phyloP scores from a whole-genome alignment of 176 grass and related monocot genomes.

The Carex pumila region DNA sequence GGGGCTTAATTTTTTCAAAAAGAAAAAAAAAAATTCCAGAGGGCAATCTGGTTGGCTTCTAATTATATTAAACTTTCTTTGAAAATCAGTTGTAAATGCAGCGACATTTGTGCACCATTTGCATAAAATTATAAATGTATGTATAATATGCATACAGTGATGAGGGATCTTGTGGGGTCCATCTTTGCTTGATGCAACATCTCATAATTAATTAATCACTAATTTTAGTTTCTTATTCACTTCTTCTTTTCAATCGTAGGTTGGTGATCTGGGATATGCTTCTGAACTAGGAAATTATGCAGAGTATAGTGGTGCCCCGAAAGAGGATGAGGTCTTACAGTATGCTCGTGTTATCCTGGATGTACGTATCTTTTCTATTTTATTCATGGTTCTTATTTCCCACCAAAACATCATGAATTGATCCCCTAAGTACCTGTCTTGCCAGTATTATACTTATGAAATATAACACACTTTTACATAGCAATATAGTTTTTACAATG shows the following conservation, averaged over 20 bases:
- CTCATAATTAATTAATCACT: neutral
- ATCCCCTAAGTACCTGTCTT: neutral
- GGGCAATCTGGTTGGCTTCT: neutral
- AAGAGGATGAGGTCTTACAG: slow-evolving; percentile 42
- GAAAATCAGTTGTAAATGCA: neutral
- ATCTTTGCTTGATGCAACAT: neutral
- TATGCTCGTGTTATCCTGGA: slow-evolving; percentile 42
- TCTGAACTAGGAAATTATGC: slow-evolving; percentile 44
- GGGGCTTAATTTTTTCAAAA: neutral
- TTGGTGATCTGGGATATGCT: slow-evolving; percentile 43
- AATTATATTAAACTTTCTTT: neutral
- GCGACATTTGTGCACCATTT: neutral
- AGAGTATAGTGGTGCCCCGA: slow-evolving; percentile 44
- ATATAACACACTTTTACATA: neutral
- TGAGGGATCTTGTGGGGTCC: neutral
- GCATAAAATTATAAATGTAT: neutral
- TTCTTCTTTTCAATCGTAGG: slow-evolving; percentile 14
- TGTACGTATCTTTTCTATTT: slow-evolving; percentile 23
- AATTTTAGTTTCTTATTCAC: neutral
- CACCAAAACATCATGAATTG: neutral
- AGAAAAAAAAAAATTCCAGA: neutral
- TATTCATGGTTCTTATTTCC: neutral
- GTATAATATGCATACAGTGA: neutral
- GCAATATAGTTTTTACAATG: neutral
- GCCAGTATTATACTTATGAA: neutral